Evolutionary conservation across 768 basidiomycete species (phyloP).

Genomic region (Mycena amicta): DNA sequence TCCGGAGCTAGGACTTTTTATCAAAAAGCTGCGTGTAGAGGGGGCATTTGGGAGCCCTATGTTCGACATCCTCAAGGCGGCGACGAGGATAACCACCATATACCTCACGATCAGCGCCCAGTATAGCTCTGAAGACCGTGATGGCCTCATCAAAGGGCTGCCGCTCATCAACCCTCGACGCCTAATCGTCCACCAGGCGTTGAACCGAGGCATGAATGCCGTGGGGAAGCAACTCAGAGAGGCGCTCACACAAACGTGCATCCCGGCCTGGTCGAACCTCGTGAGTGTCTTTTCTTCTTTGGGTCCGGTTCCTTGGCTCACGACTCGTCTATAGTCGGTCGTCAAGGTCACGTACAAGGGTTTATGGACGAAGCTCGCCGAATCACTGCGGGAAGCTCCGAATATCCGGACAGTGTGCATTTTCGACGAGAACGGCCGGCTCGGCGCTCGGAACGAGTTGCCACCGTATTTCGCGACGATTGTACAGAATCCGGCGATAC

Average conservation of each 20-base stretch:
- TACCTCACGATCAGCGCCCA: background rate
- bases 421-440: background rate
- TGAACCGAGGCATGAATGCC: background rate
- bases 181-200: background rate
- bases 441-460: background rate
- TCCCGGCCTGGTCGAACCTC: background rate
- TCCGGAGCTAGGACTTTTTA: background rate
- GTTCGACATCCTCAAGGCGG: background rate
- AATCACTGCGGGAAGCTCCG: background rate
- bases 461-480: background rate
- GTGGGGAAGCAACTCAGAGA: background rate
- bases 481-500: background rate
- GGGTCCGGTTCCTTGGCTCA: background rate
- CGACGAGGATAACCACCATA: background rate
- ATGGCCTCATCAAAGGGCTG: background rate
- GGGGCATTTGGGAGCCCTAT: background rate
- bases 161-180: background rate
- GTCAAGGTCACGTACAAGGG: background rate
- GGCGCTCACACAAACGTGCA: background rate
- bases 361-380: background rate
- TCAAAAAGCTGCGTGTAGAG: background rate
- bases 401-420: background rate
- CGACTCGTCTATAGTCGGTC: background rate
- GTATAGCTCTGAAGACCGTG: background rate
- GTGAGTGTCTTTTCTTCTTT: background rate